phyloP scores from a whole-genome alignment of 768 basidiomycete species.

The Mycena polygramma region DNA sequence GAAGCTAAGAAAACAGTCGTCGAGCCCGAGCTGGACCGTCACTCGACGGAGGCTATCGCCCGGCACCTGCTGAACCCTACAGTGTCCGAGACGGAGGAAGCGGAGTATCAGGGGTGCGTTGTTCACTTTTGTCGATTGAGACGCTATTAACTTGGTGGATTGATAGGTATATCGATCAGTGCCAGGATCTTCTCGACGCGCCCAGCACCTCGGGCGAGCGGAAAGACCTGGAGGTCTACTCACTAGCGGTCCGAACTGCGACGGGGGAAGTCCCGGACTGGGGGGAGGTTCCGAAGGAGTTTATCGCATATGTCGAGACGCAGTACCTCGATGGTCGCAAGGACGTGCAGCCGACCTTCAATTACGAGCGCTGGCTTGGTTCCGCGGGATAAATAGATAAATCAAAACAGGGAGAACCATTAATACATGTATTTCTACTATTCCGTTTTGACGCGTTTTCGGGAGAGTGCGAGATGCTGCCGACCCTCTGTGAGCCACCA shows the following conservation, averaged over 20 bases:
- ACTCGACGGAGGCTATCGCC: constrained; percentile 73
- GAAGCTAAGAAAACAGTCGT: constrained; percentile 50
- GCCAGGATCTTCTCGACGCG: constrained; percentile 71
- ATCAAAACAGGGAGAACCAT: background rate
- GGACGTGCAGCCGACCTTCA: constrained; percentile 52
- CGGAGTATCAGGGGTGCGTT: constrained; percentile 79
- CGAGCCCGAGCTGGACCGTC: constrained; percentile 52
- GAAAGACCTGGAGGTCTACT: constrained; percentile 71
- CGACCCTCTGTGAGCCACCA: constrained; percentile 48
- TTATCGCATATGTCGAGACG: constrained; percentile 59
- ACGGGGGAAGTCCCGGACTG: constrained; percentile 54
- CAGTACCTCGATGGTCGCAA: constrained; percentile 55
- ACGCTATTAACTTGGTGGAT: constrained; percentile 14
- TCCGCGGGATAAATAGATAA: constrained; percentile 25
- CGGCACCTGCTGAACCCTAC: constrained; percentile 69
- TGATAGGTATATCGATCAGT: constrained; percentile 80
- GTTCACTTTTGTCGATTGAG: background rate
- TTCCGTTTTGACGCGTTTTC: constrained; percentile 17
- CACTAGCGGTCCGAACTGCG: constrained; percentile 63
- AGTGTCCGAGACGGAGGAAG: constrained; percentile 73
- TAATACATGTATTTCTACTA: constrained; percentile 20
- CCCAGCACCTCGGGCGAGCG: constrained; percentile 66
- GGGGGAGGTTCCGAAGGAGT: constrained; percentile 59
- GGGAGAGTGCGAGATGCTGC: constrained; percentile 34
- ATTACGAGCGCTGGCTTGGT: constrained; percentile 61